Evolutionary conservation across 2,329 filamentous ascomycete genomes (phyloP), one percentile per base, ranked within the genome.

Genomic region (Epichloe sp.): DNA sequence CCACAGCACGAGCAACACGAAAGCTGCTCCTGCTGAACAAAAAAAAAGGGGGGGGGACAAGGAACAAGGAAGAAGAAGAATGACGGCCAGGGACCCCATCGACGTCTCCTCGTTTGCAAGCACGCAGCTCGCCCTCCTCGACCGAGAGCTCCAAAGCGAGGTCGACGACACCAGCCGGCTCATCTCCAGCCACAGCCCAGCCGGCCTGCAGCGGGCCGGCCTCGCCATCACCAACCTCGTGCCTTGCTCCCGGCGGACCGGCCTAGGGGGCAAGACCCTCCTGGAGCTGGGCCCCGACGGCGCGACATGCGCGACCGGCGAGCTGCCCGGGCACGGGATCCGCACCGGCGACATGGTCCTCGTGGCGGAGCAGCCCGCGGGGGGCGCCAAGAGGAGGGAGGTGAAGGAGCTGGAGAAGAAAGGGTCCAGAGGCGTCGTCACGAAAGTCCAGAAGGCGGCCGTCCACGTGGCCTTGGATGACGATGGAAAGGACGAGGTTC

Each of bases 191-290:
- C 79, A 85, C 64, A 80, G 82, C 46, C 87, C 88, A 4, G 71
- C 77, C 0, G 74, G 79, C 1, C 79, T 94, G 12, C 79, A 87
- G 62, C 81, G 85, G 53, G 85, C 85, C 5, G 88, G 88, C n/a
- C 75, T 88, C 41, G 88, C 88, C 35, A 74, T 93, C 59, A 80
- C 82, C 15, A 91, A 90, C 66, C 79, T 97, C 8, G 71, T 79
- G 35, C 71, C 95, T 36, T 73, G 77, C 11, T 83, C 85, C 17
- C 86, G 86, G 63, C 83, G 90, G 34, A 98, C 93, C 0, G 93
- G 93, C 0, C 74, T 96, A 38, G 93, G 90, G 15, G 93, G 93
- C n/a, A 86, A 88, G 56, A 88, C 87, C 0, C 85, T 98, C 2
- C 71, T 96, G 3, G 90, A 96, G 65, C 80, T 98, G 1, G 70